Base-by-base conservation (phyloP, 176 grass and related monocot species). In the Juncus inflexus region DNA sequence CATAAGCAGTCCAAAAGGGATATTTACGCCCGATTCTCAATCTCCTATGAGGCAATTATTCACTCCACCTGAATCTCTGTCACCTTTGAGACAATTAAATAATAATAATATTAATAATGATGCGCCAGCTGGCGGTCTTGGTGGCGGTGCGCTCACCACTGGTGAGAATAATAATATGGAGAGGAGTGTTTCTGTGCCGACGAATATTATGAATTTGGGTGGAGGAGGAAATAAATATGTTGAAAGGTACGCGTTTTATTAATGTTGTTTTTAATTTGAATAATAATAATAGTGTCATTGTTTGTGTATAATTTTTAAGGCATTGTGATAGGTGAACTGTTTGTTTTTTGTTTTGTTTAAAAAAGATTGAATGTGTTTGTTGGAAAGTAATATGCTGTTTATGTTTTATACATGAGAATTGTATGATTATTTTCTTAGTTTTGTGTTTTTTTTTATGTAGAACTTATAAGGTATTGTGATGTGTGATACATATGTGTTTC, bases 171-270 rank as follows among this genome's bases (percentile, higher is more conserved):
- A 75, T 76, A 74, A 37, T 78, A 63, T 86, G 72, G 94, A 86
- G 76, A 91, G 87, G 75, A 80, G 83, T 82, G 40, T 55, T 63
- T 82, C 80, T 54, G 75, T 90, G 56, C 85, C 82, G 35, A 75
- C 66, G 54, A 84, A 86, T 80, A 74, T 78, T 49, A 53, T 55
- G 36, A 75, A 64, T 39, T 64, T 45, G 38, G 52, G 16, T 47
- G n/a, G 19, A 28, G 19, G 19, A 28, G 19, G 19, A 28, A 28
- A 28, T 28, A 28, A 28, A 28, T 28, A 28, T 28, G 19, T 28
- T 28, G 19, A 28, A 28, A 28, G 19, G 19, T 28, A 28, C 19
- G 19, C 1, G 19, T 28, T 28, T 28, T 28, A 28, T 28, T 28
- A 28, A 28, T 28, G 19, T 28, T 28, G 19, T 28, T 28, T 28